A percentile compares a stretch with the other conserved stretches of the same genome.
Conservation (phyloP, 176 grass and related monocot genomes). For the Phoenix dactylifera region DNA sequence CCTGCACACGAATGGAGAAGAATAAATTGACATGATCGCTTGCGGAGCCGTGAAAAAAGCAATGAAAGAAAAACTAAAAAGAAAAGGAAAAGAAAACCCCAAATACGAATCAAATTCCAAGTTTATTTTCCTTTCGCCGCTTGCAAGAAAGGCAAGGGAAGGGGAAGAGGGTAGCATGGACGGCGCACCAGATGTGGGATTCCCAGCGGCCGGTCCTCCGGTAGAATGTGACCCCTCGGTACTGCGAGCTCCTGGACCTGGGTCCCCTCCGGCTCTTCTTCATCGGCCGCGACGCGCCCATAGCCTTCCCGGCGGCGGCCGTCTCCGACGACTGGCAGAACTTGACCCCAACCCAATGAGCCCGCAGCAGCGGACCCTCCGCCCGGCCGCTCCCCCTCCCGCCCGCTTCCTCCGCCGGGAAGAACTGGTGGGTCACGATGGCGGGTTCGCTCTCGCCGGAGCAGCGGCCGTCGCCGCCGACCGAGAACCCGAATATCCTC, state of each 20-base stretch:
- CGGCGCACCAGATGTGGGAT: constrained; percentile 92
- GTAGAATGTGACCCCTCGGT: constrained; percentile 98
- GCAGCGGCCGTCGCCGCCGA: constrained; percentile 16
- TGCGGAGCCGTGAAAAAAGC: neutral
- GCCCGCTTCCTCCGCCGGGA: constrained; percentile 29
- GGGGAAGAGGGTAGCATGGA: neutral
- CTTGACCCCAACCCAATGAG: constrained; percentile 31
- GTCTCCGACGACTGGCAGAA: constrained; percentile 24
- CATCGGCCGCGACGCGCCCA: neutral
- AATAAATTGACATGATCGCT: constrained; percentile 11
- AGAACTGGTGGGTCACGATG: constrained; percentile 85
- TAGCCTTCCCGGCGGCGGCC: neutral
- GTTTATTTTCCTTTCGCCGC: neutral
- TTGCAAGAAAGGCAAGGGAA: neutral
- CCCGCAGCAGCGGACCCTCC: constrained; percentile 17
- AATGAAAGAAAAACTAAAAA: constrained; percentile 35
- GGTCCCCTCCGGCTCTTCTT: constrained; percentile 93
- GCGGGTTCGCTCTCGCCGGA: constrained; percentile 35
- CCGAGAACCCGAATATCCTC: constrained; percentile 29
- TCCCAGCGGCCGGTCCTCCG: constrained; percentile 93
- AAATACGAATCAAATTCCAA: constrained; percentile 24
- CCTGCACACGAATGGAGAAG: constrained; percentile 50
- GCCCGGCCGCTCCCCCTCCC: neutral
- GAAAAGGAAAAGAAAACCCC: constrained; percentile 11
- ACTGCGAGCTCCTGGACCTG: constrained; percentile 91